A percentile compares a stretch with the other conserved stretches of the same genome.
Evolutionary conservation across 108 stramenopile species (phyloP).

Genomic region (Seminavis robusta): DNA sequence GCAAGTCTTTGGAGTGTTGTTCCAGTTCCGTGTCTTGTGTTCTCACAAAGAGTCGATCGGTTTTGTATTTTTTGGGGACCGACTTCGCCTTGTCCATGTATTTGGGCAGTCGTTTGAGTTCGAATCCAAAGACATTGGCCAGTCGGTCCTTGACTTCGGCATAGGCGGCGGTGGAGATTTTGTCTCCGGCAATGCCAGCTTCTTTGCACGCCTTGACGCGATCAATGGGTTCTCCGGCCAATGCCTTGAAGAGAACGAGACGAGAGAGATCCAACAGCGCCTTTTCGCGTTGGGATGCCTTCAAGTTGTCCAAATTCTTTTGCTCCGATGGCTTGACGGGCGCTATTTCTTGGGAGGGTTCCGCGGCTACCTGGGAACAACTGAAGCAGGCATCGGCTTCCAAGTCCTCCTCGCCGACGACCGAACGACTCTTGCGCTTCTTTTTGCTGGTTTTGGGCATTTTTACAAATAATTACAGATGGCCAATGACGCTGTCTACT

Average conservation of each 20-base stretch:
- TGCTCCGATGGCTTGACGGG: conserved; percentile 40
- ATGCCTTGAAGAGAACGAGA: conserved; percentile 67
- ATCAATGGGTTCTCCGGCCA: conserved; percentile 76
- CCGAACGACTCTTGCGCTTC: no score
- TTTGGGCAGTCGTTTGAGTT: conserved; percentile 43
- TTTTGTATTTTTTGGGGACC: conserved; percentile 54
- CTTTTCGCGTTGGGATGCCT: conserved; percentile 46
- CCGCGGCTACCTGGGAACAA: no score
- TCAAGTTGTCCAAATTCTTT: conserved; percentile 47
- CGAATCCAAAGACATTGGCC: conserved; percentile 74
- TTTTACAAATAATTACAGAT: no score
- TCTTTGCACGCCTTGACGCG: conserved; percentile 61
- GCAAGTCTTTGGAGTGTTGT: conserved; percentile 66
- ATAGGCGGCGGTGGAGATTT: conserved; percentile 46
- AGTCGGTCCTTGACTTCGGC: conserved; percentile 57
- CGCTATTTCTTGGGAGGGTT: conserved; percentile 55
- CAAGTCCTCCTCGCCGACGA: no score
- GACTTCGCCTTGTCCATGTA: conserved; percentile 52
- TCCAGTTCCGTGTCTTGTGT: no score
- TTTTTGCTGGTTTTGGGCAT: no score
- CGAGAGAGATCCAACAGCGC: conserved; percentile 50
- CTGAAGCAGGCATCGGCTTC: no score
- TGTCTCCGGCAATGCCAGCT: conserved; percentile 40
- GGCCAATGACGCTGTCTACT: no score
- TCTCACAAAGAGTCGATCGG: no score